Evolutionary conservation across 169 alveolate species (phyloP).

Genomic region (Plasmodium vinckei): DNA sequence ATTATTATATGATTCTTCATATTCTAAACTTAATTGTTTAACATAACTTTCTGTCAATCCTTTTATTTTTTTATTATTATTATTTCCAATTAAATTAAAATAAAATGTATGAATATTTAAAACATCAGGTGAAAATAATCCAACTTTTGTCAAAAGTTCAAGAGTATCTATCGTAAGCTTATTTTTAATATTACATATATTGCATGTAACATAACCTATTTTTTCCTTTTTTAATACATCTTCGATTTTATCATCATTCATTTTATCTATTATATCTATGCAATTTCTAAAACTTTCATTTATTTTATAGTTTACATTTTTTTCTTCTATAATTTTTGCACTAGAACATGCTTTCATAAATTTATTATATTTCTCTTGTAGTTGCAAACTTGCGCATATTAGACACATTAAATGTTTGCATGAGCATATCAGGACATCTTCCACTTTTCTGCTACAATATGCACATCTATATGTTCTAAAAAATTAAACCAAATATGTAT

Average conservation of each 20-base stretch:
- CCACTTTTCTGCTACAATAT: conserved; percentile 45
- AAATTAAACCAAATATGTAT: neutral
- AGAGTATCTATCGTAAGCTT: conserved; percentile 54
- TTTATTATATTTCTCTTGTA: conserved; percentile 38
- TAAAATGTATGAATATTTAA: conserved; percentile 45
- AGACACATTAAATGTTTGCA: conserved; percentile 71
- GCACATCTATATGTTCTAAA: conserved; percentile 43
- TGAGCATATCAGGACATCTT: conserved; percentile 52
- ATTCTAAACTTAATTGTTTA: conserved; percentile 2
- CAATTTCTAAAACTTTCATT: conserved; percentile 37
- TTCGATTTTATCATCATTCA: conserved; percentile 22
- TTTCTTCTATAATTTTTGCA: neutral
- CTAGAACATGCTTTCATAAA: conserved; percentile 22
- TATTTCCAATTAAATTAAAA: conserved; percentile 3
- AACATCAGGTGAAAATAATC: conserved; percentile 48
- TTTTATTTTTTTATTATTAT: neutral
- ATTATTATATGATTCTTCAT: neutral
- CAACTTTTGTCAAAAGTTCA: conserved; percentile 57
- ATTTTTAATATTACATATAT: conserved; percentile 49
- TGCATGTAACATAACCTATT: conserved; percentile 50
- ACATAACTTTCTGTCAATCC: conserved; percentile 5
- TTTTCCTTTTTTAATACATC: conserved; percentile 40
- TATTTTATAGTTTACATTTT: conserved; percentile 23
- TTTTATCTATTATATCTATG: neutral
- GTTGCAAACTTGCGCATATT: conserved; percentile 37